Base-by-base conservation (phyloP, 306 rosid species). In the Rosa lucieae region DNA sequence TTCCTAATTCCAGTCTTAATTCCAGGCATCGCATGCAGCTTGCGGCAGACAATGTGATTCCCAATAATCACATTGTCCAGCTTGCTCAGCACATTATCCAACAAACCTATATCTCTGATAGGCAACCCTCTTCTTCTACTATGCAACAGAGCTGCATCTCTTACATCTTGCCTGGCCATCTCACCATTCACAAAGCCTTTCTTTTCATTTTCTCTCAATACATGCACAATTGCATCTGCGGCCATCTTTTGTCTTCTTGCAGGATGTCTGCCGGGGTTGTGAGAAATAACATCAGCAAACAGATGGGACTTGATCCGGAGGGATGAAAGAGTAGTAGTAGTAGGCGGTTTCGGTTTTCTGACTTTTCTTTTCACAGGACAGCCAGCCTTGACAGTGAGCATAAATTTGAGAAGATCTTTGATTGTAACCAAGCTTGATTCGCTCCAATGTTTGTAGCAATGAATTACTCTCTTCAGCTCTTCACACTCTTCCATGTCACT, bases 231-330 rank as follows among this genome's bases (percentile, higher is more conserved):
- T 78, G 88, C 97, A 79, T 89, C 88, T 6, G 98, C 97, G 5
- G 98, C 92, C 39, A 80, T 91, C 77, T 93, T 92, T 48, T 89
- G 82, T 66, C 97, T 86, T 78, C 97, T 90, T 32, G 85, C 79
- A 7, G 98, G 94, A 97, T 97, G 92, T 78, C 98, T 87, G 76
- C 94, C 88, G 73, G 91, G 93, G 94, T 89, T 90, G 72, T 73
- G 88, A 17, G 86, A 79, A 70, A 94, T 78, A 10, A 84, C 89
- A 15, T 67, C 77, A 67, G 83, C 81, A 87, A 94, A 92, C 63
- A 78, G 91, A 79, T 82, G 90, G 61, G 84, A 66, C 80, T 85
- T 89, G 74, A 48, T 75, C 79, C 79, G 81, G 56, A 73, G 59
- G 10, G 75, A n/a, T 14, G 69, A 66, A 80, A 80, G 87, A 44